Percentiles rank a stretch among this genome's conserved stretches.
phyloP scores from a whole-genome alignment of 768 basidiomycete genomes.

The Amanita rubescens region DNA sequence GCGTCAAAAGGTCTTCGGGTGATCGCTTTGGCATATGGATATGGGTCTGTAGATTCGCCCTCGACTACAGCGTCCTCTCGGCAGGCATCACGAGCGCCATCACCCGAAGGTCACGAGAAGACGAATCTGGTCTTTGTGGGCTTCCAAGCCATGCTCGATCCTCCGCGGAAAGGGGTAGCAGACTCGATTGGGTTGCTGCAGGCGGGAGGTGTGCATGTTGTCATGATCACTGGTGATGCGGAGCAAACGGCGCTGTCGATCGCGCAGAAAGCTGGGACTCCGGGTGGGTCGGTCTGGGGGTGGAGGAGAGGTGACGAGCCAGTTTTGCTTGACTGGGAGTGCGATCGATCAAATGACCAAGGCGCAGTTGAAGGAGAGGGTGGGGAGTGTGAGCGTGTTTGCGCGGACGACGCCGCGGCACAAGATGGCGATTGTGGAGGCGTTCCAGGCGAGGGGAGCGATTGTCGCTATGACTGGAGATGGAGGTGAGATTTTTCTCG shows the following conservation, averaged over 20 bases:
- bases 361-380: constrained; percentile 73
- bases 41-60: constrained; percentile 44
- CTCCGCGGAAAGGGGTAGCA: constrained; percentile 89
- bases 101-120: constrained; percentile 24
- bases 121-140: constrained; percentile 81
- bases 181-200: constrained; percentile 80
- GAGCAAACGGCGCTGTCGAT: constrained; percentile 88
- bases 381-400: constrained; percentile 81
- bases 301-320: constrained; percentile 37
- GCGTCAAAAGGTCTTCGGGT: constrained; percentile 78
- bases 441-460: constrained; percentile 82
- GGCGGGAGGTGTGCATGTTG: constrained; percentile 85
- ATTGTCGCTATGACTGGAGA: constrained; percentile 98
- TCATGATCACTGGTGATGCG: constrained; percentile 97
- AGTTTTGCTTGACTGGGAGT: constrained; percentile 67
- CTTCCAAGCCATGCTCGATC: constrained; percentile 93
- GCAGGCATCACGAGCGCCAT: constrained; percentile 21
- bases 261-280: constrained; percentile 78
- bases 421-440: constrained; percentile 96
- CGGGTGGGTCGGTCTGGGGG: constrained; percentile 50
- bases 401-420: constrained; percentile 94
- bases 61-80: constrained; percentile 19
- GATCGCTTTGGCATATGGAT: constrained; percentile 88
- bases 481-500: constrained; percentile 52
- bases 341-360: constrained; percentile 82